Percentiles rank a stretch among this genome's conserved stretches.
These are phyloP conservation scores for Amyloporia xantha DNA, from an alignment of 768 basidiomycete species.

Conservation along the genomic window DNA sequence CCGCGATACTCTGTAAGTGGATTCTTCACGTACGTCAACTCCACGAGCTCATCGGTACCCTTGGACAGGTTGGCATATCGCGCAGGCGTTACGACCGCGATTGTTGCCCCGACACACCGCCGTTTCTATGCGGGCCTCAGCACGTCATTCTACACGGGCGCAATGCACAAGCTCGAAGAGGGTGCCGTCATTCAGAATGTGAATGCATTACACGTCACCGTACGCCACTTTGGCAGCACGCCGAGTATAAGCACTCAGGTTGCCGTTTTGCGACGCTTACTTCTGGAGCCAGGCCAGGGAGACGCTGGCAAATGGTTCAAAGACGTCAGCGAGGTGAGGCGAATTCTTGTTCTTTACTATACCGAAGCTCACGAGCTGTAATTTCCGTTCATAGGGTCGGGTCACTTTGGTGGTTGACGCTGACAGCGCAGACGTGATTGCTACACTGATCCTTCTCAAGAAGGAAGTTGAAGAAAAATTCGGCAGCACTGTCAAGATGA, in stretches of 20 bases:
- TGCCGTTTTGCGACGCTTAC: slow-evolving; percentile 46
- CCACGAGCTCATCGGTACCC: background rate
- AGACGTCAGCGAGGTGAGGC: slow-evolving; percentile 38
- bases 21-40: background rate
- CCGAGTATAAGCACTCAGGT: slow-evolving; percentile 66
- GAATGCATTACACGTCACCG: slow-evolving; percentile 59
- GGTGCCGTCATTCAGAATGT: slow-evolving; percentile 63
- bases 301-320: slow-evolving; percentile 37
- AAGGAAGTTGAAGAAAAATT: slow-evolving; percentile 43
- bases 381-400: slow-evolving; percentile 34
- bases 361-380: background rate
- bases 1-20: slow-evolving; percentile 45
- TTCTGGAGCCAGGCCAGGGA: slow-evolving; percentile 34
- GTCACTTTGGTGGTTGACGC: slow-evolving; percentile 57
- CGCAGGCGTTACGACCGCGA: slow-evolving; percentile 63
- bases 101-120: slow-evolving; percentile 49
- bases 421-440: slow-evolving; percentile 65
- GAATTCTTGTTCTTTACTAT: background rate
- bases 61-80: slow-evolving; percentile 59
- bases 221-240: slow-evolving; percentile 37
- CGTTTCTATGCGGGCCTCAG: slow-evolving; percentile 62
- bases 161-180: slow-evolving; percentile 47
- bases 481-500: slow-evolving; percentile 38
- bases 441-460: slow-evolving; percentile 58
- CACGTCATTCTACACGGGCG: slow-evolving; percentile 53